Evolutionary conservation across 306 rosid species (phyloP), one percentile per base, ranked within the genome.

Genomic region (Malus fusca): DNA sequence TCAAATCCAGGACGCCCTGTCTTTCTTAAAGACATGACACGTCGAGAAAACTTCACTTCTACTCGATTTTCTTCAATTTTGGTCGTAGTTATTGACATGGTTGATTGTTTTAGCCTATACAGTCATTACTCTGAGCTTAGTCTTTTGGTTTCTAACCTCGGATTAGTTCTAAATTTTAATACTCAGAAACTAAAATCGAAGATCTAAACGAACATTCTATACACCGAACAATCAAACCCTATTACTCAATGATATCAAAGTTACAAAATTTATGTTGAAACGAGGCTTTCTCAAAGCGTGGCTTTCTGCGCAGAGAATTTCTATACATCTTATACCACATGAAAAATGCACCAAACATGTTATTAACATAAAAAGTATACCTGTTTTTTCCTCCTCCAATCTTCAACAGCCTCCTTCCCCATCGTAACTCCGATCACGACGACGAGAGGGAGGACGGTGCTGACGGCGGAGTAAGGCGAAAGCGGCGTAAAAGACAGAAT

Each of bases 351-450:
- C 3, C 43, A 66, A 10, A 17, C 4, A 67, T 11, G 22, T 33
- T 22, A n/a, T 10, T 6, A 21, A 66, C 1, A 7, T n/a, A 25
- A n/a, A 44, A 67, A 76, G 13, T 69, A 60, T 91, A 96, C 99
- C 98, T 96, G 99, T 69, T 85, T 71, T 79, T 86, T 89, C n/a
- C 99, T 70, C 79, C 81, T 80, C 88, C 91, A 92, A 84, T 96
- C 99, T 68, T 96, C 99, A 72, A 90, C 22, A 30, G 85, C 78
- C 83, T 96, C 99, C 80, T 96, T 96, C 25, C 61, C 93, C 99
- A 96, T 96, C n/a, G 99, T 82, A 69, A 83, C 90, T 70, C 93
- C 98, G 69, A 96, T 85, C 58, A 96, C 99, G 61, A 88, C 83
- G 48, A 84, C 77, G 25, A 96, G 92, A 75, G 99, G 99, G 65